Percentiles rank a stretch among this genome's conserved stretches.
Evolutionary conservation across 495 filamentous ascomycete species (phyloP).

Genomic region (Neurospora sp.): DNA sequence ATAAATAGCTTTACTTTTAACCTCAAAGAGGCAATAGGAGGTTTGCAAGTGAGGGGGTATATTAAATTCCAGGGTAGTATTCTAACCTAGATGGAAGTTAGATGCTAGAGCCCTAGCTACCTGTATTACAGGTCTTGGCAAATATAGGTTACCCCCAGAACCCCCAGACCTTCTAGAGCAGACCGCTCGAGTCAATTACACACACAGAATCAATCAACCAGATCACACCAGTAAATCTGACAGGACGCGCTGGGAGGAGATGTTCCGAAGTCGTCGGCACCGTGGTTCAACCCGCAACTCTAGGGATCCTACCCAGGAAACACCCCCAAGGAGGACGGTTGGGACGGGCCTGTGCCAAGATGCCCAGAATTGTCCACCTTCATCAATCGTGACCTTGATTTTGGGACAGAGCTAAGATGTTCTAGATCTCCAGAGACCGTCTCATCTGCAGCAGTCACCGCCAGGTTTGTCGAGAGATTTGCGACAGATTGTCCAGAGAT

Average conservation of each 20-base stretch:
- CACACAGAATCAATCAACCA: too few species aligned
- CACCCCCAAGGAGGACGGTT: neutral
- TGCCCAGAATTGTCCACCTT: neutral
- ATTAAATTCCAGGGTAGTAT: too few species aligned
- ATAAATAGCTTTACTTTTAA: too few species aligned
- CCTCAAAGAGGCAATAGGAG: too few species aligned
- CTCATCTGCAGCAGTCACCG: slow-evolving; percentile 2
- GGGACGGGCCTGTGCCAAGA: neutral
- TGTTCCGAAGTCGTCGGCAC: neutral
- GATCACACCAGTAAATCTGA: too few species aligned
- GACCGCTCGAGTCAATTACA: too few species aligned
- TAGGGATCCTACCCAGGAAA: neutral
- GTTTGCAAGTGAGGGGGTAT: too few species aligned
- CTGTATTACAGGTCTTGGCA: too few species aligned
- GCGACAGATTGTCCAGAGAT: neutral
- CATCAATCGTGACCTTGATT: slow-evolving; percentile 13
- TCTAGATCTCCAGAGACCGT: slow-evolving; percentile 18
- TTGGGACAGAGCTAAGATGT: slow-evolving; percentile 4
- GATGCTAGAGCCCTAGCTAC: too few species aligned
- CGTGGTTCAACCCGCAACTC: neutral
- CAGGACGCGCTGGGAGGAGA: neutral
- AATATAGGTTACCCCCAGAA: too few species aligned
- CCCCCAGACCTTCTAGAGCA: too few species aligned
- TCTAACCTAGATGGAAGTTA: too few species aligned
- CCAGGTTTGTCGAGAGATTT: neutral